Base-by-base conservation (phyloP, 225 moss, liverwort and hornwort species). In the Anthoceros angustus region DNA sequence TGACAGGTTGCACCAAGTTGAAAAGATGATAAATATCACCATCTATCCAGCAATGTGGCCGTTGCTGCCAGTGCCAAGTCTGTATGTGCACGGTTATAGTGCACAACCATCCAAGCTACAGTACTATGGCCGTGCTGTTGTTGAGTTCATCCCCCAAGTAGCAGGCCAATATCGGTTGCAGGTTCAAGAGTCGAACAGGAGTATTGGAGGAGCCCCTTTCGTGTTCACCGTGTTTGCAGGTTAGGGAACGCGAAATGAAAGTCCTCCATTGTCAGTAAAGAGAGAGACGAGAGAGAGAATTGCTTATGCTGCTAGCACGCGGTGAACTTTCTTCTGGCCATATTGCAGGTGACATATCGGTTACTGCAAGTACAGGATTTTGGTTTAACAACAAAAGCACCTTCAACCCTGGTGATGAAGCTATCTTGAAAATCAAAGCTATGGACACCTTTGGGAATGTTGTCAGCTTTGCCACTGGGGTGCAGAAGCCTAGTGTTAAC, bases 401-500 rank as follows among this genome's bases (percentile, higher is more conserved):
- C 55, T 55, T 55, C 55, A 55, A 7, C 6, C 55, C 55, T 55
- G 55, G 55, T 9, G 55, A 55, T 55, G 55, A 55, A 55, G 55
- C 55, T 55, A 23, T 55, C 23, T 23, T 55, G n/a, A 55, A 55
- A 55, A 15, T 55, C 14, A 4, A 23, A 55, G n/a, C 55, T 6
- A 4, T 55, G 18, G 55, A 55, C 23, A 23, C n/a, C n/a, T 55
- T 55, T 20, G 55, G 55, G n/a, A 55, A 55, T 23, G 23, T 18
- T 20, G 55, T 55, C n/a, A 55, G 55, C 55, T 9, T 55, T 15
- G 55, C 10, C 23, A 55, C 55, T 55, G 55, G 55, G 0, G 55
- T 55, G 6, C 23, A 15, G 7, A 9, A 23, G 23, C 55, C 55
- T 18, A 55, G 55, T 55, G n/a, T 55, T 8, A 55, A 18, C 23